A percentile compares a stretch with the other conserved stretches of the same genome.
Evolutionary conservation across 148 eudicot species (phyloP).

Genomic region (Vaccinium macrocarpon): DNA sequence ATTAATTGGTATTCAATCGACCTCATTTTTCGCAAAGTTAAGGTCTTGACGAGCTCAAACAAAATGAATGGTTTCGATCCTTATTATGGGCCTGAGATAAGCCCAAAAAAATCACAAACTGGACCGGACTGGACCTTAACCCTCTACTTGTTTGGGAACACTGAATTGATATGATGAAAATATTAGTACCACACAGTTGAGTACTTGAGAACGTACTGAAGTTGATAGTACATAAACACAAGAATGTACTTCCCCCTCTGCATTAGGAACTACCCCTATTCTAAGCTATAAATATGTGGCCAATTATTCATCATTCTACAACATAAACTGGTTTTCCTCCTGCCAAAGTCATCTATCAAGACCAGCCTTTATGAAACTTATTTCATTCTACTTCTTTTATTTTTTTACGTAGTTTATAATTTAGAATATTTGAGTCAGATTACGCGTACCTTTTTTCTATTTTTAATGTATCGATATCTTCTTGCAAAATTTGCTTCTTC

Average conservation of each 20-base stretch:
- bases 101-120: too few species aligned
- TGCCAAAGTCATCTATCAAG: not conserved
- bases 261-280: not conserved
- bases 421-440: not conserved
- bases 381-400: not conserved
- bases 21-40: too few species aligned
- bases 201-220: not conserved
- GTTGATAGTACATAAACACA: not conserved
- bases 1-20: too few species aligned
- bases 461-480: not conserved
- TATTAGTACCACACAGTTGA: not conserved
- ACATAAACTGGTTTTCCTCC: not conserved
- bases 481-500: not conserved
- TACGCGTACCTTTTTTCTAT: not conserved
- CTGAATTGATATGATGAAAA: not conserved
- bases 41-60: too few species aligned
- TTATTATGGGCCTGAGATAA: too few species aligned
- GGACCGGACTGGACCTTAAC: too few species aligned
- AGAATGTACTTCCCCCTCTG: not conserved
- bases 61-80: too few species aligned
- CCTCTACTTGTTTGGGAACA: not conserved
- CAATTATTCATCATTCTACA: not conserved
- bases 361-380: not conserved
- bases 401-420: too few species aligned
- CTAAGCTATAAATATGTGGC: not conserved